Percentiles rank a stretch among this genome's conserved stretches.
phyloP scores from a whole-genome alignment of 2,329 filamentous ascomycete species.

The Pestalotiopsis sp. region DNA sequence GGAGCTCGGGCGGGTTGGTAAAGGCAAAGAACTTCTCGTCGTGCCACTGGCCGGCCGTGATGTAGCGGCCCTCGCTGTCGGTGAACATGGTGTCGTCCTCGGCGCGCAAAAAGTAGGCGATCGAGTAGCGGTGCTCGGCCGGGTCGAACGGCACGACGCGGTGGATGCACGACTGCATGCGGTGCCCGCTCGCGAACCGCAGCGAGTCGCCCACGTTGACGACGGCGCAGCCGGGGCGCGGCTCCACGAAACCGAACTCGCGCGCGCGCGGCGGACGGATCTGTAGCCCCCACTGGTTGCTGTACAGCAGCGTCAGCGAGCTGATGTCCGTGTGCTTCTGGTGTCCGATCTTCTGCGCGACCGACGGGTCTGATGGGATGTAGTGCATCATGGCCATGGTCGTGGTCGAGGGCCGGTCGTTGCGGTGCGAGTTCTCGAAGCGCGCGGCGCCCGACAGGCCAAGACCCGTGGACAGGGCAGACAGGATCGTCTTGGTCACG shows the following conservation, averaged over 20 bases:
- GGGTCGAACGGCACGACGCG: constrained; percentile 56
- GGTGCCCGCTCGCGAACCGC: constrained; percentile 55
- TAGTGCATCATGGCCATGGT: constrained; percentile 61
- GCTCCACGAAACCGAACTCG: constrained; percentile 57
- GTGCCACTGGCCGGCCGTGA: constrained; percentile 58
- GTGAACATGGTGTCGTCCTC: constrained; percentile 59
- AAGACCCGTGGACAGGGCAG: constrained; percentile 51
- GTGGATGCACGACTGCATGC: constrained; percentile 60
- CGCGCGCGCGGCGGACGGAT: constrained; percentile 51
- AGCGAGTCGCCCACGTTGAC: constrained; percentile 63
- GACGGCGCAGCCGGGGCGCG: constrained; percentile 53
- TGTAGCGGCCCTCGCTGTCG: constrained; percentile 55
- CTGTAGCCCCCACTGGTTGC: constrained; percentile 60
- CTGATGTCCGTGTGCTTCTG: constrained; percentile 62
- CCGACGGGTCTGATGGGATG: constrained; percentile 45
- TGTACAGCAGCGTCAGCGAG: constrained; percentile 58
- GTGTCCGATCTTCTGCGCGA: constrained; percentile 50
- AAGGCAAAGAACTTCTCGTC: constrained; percentile 58
- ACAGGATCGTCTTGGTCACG: constrained; percentile 52
- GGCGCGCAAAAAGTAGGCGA: constrained; percentile 61
- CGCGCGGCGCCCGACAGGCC: constrained; percentile 46
- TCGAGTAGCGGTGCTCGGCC: constrained; percentile 58
- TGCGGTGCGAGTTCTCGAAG: constrained; percentile 55
- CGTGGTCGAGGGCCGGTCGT: constrained; percentile 50
- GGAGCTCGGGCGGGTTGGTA: constrained; percentile 43